These are phyloP conservation scores for Suillus subluteus DNA, from an alignment of 768 basidiomycete genomes.

Conservation along the genomic window DNA sequence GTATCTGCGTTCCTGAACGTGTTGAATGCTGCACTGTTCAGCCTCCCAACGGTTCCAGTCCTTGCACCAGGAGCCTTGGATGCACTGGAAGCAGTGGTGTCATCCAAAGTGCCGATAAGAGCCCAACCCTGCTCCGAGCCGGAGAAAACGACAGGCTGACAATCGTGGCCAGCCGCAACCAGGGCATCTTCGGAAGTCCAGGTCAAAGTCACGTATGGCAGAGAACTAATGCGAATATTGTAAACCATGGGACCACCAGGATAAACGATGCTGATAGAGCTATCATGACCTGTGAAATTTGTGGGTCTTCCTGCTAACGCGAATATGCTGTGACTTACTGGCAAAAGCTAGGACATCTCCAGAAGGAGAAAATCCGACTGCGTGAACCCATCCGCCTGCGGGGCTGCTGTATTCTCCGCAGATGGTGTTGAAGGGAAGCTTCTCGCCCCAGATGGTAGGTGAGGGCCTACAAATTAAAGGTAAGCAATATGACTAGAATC, in stretches of 20 bases:
- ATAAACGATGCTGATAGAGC: conserved; percentile 90
- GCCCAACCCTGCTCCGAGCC: conserved; percentile 82
- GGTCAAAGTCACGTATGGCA: conserved; percentile 83
- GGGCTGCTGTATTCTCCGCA: conserved; percentile 92
- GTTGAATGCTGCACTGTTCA: conserved; percentile 93
- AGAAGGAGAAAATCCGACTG: conserved; percentile 94
- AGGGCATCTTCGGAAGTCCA: conserved; percentile 85
- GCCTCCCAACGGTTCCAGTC: conserved; percentile 60
- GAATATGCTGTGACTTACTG: conserved; percentile 55
- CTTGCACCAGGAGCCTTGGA: conserved; percentile 47
- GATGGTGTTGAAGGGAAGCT: conserved; percentile 95
- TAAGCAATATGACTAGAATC: conserved; percentile 11
- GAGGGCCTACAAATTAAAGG: conserved; percentile 59
- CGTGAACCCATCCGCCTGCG: conserved; percentile 96
- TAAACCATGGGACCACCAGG: conserved; percentile 75
- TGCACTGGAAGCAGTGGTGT: conserved; percentile 49
- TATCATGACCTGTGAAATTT: conserved; percentile 81
- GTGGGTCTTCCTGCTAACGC: conserved; percentile 5
- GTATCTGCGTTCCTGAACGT: conserved; percentile 92
- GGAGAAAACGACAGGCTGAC: conserved; percentile 88
- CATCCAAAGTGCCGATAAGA: conserved; percentile 81
- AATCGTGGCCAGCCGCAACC: conserved; percentile 96
- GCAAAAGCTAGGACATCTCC: conserved; percentile 94
- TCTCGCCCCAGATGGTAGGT: conserved; percentile 95
- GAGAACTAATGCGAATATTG: conserved; percentile 72